A percentile compares a stretch with the other conserved stretches of the same genome.
Conservation (phyloP, 2,329 filamentous ascomycete species). For the Fusarium secorum region DNA sequence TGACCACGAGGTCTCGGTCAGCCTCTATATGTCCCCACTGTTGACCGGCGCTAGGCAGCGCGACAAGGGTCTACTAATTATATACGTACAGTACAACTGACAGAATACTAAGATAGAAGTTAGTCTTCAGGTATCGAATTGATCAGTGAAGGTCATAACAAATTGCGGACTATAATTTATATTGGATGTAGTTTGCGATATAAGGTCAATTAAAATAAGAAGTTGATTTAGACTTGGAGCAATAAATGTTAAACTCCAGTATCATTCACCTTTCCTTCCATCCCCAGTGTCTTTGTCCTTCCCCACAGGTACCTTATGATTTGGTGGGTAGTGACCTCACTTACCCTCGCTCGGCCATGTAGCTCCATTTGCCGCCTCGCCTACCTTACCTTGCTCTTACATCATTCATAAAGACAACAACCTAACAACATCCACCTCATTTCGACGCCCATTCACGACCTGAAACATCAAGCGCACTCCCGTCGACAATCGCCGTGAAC, state of each 20-base stretch:
- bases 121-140: not conserved
- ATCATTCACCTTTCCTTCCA: not conserved
- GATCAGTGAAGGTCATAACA: not conserved
- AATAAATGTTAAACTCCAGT: not conserved
- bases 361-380: constrained; percentile 5
- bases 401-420: constrained; percentile 28
- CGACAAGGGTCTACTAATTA: constrained; percentile 10
- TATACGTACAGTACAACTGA: not conserved
- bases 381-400: constrained; percentile 19
- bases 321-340: constrained; percentile 6
- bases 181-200: too few species aligned
- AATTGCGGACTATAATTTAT: too few species aligned
- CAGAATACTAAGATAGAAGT: not conserved
- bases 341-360: not conserved
- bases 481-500: constrained; percentile 7
- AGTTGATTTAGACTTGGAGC: too few species aligned
- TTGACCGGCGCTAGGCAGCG: constrained; percentile 18
- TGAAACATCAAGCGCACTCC: not conserved
- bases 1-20: constrained; percentile 20
- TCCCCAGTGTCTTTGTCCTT: not conserved
- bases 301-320: not conserved
- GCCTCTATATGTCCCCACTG: constrained; percentile 1
- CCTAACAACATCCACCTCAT: not conserved
- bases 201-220: not conserved
- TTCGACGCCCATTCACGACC: constrained; percentile 9